Percentiles rank a stretch among this genome's conserved stretches.
Evolutionary conservation across 805 yeast species (phyloP).

Genomic region (Clavispora santaluciae): DNA sequence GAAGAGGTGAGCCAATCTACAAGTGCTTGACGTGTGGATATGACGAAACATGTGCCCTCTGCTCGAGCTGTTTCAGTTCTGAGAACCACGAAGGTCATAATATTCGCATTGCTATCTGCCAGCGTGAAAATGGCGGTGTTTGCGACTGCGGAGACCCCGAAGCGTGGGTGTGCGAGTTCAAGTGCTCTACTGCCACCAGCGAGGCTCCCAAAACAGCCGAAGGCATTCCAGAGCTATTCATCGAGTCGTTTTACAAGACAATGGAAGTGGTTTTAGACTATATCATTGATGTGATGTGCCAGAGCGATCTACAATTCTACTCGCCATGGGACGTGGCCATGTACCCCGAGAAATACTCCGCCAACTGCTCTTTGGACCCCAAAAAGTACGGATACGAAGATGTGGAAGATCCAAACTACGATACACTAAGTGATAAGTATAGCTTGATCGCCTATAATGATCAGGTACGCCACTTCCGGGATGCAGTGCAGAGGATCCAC

Average conservation of each 20-base stretch:
- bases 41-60: constrained; percentile 82
- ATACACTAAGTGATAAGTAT: constrained; percentile 43
- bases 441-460: constrained; percentile 70
- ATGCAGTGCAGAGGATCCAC: constrained; percentile 63
- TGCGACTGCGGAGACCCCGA: constrained; percentile 90
- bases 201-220: constrained; percentile 15
- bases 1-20: constrained; percentile 77
- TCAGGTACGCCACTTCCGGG: constrained; percentile 68
- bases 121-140: constrained; percentile 69
- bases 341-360: constrained; percentile 26
- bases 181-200: constrained; percentile 32
- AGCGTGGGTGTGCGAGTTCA: constrained; percentile 59
- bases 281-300: constrained; percentile 56
- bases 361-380: constrained; percentile 31
- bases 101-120: constrained; percentile 58
- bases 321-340: constrained; percentile 21
- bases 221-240: constrained; percentile 43
- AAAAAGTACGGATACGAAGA: constrained; percentile 40
- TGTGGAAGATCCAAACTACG: constrained; percentile 27
- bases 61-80: constrained; percentile 69
- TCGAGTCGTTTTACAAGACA: constrained; percentile 32
- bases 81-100: constrained; percentile 70
- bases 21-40: constrained; percentile 70
- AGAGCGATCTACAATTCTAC: constrained; percentile 38
- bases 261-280: constrained; percentile 52